Base-by-base conservation (phyloP, 148 eudicot species). In the Chenopodium quinoa region DNA sequence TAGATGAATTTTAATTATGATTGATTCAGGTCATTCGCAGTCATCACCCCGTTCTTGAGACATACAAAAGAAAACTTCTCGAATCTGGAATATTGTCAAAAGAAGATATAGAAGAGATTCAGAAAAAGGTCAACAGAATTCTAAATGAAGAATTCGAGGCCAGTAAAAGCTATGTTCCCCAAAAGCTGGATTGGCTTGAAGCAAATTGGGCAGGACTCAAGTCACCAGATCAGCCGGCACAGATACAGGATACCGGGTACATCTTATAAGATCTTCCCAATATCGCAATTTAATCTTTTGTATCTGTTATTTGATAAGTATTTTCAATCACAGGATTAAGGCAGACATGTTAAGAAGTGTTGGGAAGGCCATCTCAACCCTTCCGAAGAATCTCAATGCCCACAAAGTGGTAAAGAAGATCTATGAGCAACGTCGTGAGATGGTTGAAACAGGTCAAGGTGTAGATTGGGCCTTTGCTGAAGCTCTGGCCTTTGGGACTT, bases 401-500 rank as follows among this genome's bases (percentile, higher is more conserved):
- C 98, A 95, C 86, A 91, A 90, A 87, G 97, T 91, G 71, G 96
- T 95, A 23, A 93, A 95, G 91, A 95, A 86, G 85, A 88, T 92
- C 22, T 95, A 90, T 82, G 90, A 85, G 37, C 91, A 92, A 29
- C 93, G 98, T 27, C 84, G 89, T 40, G 90, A 92, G 88, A 95
- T 95, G 98, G 93, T 95, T 74, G 98, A 93, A 82, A 87, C 98
- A 19, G 97, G 96, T 54, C 91, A 93, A 67, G 98, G 97, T 34
- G 88, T 95, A 81, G 97, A 92, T 81, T 95, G 98, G 98, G 98
- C 98, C 12, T 88, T 95, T 73, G 97, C 88, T 77, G 98, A 95
- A 89, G 98, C 98, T 32, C 93, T 95, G 79, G 98, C 98, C 69
- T 93, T 95, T 83, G 98, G 93, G 19, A 92, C 97, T 73, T 83